phyloP scores from a whole-genome alignment of 352 stramenopile genomes.

The Globisporangium abappressorium region DNA sequence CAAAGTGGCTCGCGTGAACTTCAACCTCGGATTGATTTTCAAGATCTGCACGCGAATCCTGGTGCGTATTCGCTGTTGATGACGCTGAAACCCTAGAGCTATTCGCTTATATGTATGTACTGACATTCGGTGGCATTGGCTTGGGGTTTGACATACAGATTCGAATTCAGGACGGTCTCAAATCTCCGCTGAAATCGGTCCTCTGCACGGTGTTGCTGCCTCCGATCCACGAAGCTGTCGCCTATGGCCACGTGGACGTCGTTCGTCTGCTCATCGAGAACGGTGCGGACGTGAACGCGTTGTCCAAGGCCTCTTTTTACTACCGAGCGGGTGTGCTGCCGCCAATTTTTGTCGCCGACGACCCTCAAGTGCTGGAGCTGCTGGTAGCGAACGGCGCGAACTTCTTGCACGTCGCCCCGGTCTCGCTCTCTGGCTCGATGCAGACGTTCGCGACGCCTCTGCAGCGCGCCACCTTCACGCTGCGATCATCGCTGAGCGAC shows the following conservation, averaged over 20 bases:
- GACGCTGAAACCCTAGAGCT: not conserved
- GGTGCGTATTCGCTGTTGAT: conserved; percentile 24
- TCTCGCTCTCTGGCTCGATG: conserved; percentile 36
- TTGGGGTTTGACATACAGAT: conserved; percentile 25
- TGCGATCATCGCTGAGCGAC: conserved; percentile 56
- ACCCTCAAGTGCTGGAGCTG: conserved; percentile 64
- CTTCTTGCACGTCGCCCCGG: conserved; percentile 56
- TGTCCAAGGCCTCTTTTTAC: conserved; percentile 68
- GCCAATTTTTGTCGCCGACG: conserved; percentile 73
- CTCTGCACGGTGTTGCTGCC: conserved; percentile 67
- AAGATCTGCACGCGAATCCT: conserved; percentile 62
- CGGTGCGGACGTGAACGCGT: conserved; percentile 53
- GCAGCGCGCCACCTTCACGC: conserved; percentile 65
- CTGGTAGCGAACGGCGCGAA: conserved; percentile 64
- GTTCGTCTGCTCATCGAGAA: conserved; percentile 59
- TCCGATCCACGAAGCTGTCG: conserved; percentile 65
- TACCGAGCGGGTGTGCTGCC: conserved; percentile 51
- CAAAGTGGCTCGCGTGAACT: conserved; percentile 78
- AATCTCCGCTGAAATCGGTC: conserved; percentile 41
- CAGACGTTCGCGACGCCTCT: conserved; percentile 49
- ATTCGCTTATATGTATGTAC: not conserved
- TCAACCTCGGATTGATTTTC: conserved; percentile 72
- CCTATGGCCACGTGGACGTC: conserved; percentile 57
- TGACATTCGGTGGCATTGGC: not conserved
- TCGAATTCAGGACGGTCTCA: conserved; percentile 56